A percentile compares a stretch with the other conserved stretches of the same genome.
These are phyloP conservation scores for Persicaria tinctoria DNA, from an alignment of 148 eudicot species.

Conservation along the genomic window DNA sequence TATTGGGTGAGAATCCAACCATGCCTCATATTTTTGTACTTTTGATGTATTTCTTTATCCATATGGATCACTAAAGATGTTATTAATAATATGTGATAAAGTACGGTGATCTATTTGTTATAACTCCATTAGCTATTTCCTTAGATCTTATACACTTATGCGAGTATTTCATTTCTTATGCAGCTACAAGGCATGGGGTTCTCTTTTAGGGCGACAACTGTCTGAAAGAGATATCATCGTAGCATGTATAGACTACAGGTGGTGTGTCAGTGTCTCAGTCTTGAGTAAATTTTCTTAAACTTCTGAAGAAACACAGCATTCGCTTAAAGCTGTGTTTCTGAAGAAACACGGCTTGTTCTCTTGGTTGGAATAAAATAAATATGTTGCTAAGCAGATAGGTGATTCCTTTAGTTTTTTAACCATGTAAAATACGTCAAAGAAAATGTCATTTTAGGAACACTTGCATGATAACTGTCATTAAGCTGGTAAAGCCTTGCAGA, in stretches of 20 bases:
- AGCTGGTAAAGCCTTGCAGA: neutral
- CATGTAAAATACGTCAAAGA: neutral
- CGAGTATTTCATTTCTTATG: conserved; percentile 13
- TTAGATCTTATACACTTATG: neutral
- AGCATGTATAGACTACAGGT: conserved; percentile 85
- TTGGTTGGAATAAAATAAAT: neutral
- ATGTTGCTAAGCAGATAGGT: neutral
- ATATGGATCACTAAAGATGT: neutral
- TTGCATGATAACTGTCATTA: neutral
- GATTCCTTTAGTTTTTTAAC: no score
- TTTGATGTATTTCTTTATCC: neutral
- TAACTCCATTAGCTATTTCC: neutral
- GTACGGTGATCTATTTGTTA: neutral
- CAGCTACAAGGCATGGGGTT: conserved; percentile 83
- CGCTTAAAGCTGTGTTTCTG: no score
- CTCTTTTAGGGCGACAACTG: conserved; percentile 59
- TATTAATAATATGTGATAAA: neutral
- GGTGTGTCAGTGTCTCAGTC: conserved; percentile 6
- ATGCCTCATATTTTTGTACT: neutral
- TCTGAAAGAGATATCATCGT: conserved; percentile 65
- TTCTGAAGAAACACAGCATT: neutral
- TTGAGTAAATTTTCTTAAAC: neutral
- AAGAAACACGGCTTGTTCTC: neutral
- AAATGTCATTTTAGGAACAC: neutral
- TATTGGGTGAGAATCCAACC: conserved; percentile 12